Evolutionary conservation across 1,139 yeast genomes (phyloP).

Genomic region (Blastobotrys buckinghamii): DNA sequence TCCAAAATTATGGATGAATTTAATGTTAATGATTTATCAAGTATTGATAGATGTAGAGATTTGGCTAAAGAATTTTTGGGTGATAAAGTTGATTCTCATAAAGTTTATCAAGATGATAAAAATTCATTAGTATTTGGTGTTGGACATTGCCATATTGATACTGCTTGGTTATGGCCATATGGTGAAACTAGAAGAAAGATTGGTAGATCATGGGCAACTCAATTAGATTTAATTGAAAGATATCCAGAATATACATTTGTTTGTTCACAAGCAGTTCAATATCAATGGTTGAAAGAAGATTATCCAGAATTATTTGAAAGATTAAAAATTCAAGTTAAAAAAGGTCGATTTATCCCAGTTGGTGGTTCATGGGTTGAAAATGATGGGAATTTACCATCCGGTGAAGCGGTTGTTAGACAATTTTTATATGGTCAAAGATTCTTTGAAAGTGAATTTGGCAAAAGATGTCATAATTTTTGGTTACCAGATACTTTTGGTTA

Average conservation of each 20-base stretch:
- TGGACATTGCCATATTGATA: slow-evolving; percentile 93
- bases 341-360: slow-evolving; percentile 76
- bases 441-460: slow-evolving; percentile 69
- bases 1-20: slow-evolving; percentile 78
- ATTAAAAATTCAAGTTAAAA: slow-evolving; percentile 56
- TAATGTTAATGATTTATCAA: slow-evolving; percentile 33
- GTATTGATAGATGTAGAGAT: slow-evolving; percentile 57
- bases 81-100: slow-evolving; percentile 50
- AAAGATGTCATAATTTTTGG: slow-evolving; percentile 73
- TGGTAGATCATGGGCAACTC: slow-evolving; percentile 91
- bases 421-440: slow-evolving; percentile 82
- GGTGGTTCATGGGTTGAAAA: slow-evolving; percentile 98
- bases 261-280: slow-evolving; percentile 92
- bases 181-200: slow-evolving; percentile 87
- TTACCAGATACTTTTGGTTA: slow-evolving; percentile 95
- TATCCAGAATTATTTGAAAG: slow-evolving; percentile 70
- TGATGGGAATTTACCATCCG: slow-evolving; percentile 86
- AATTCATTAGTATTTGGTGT: slow-evolving; percentile 55
- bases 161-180: slow-evolving; percentile 97
- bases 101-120: slow-evolving; percentile 39
- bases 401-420: slow-evolving; percentile 83
- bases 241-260: slow-evolving; percentile 90
- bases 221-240: slow-evolving; percentile 69
- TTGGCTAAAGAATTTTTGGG: slow-evolving; percentile 67
- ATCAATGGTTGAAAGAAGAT: slow-evolving; percentile 77